Percentiles rank a stretch among this genome's conserved stretches.
Evolutionary conservation across 768 basidiomycete species (phyloP).

Genomic region (Lentinula sp.): DNA sequence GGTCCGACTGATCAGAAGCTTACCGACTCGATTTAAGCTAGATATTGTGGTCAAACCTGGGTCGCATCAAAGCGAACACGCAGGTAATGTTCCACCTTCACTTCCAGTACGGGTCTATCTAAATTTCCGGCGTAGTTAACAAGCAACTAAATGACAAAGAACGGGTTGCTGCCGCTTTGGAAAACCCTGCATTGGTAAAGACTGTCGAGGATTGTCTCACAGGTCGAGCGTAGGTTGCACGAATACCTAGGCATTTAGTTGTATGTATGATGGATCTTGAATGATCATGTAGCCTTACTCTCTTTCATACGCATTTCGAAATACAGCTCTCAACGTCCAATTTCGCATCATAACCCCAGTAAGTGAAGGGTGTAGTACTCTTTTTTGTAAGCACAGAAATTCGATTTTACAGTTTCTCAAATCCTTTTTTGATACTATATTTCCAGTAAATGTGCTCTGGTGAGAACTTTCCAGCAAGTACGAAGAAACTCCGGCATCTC

Average conservation of each 20-base stretch:
- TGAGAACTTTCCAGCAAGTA: no score
- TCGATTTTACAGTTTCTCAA: no score
- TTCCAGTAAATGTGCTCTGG: no score
- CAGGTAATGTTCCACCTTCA: conserved; percentile 44
- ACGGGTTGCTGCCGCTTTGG: conserved; percentile 92
- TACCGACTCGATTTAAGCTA: conserved; percentile 91
- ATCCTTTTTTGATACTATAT: no score
- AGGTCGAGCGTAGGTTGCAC: background rate
- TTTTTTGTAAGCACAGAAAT: no score
- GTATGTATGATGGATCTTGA: background rate
- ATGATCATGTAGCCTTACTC: background rate
- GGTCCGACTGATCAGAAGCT: conserved; percentile 81
- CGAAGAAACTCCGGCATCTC: no score
- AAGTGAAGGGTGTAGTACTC: no score
- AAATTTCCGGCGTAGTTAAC: conserved; percentile 58
- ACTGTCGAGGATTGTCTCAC: conserved; percentile 77
- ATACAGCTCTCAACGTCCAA: no score
- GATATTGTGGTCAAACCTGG: conserved; percentile 92
- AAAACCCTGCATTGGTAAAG: conserved; percentile 81
- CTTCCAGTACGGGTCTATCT: no score
- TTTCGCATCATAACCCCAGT: no score
- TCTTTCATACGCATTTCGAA: no score
- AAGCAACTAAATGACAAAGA: conserved; percentile 99
- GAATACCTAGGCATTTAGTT: background rate
- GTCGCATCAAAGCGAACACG: conserved; percentile 91